phyloP scores from a whole-genome alignment of 768 basidiomycete species.

The Boletus vermiculosoides region DNA sequence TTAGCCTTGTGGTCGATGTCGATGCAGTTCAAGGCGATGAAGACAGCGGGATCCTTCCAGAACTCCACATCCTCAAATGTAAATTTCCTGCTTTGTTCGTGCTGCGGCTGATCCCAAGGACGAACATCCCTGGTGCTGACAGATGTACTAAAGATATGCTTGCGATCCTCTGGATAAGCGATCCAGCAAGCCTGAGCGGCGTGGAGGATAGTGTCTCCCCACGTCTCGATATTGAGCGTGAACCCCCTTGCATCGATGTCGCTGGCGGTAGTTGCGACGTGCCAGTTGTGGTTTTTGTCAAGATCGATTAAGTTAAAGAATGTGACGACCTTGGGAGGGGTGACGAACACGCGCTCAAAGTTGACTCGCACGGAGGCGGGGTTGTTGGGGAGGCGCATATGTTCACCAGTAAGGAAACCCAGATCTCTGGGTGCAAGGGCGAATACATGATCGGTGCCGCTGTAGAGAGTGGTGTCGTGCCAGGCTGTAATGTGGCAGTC shows the following conservation, averaged over 20 bases:
- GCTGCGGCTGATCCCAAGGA: constrained; percentile 1
- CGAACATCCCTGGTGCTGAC: constrained; percentile 10
- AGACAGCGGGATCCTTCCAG: constrained; percentile 15
- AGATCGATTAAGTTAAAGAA: constrained; percentile 19
- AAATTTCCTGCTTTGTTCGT: constrained; percentile 1
- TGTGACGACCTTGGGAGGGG: constrained; percentile 15
- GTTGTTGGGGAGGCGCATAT: background rate
- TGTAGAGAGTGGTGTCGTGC: background rate
- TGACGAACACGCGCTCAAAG: constrained; percentile 15
- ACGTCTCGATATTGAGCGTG: constrained; percentile 13
- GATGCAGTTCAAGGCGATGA: constrained; percentile 17
- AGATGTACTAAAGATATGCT: constrained; percentile 15
- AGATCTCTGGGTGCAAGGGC: constrained; percentile 10
- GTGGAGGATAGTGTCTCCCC: constrained; percentile 7
- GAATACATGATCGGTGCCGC: background rate
- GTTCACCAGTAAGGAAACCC: constrained; percentile 15
- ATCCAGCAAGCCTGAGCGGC: constrained; percentile 12
- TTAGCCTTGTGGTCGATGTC: constrained; percentile 5
- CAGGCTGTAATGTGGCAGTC: constrained; percentile 10
- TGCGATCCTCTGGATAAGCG: constrained; percentile 21
- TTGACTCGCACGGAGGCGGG: constrained; percentile 4
- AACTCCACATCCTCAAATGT: constrained; percentile 6
- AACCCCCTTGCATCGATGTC: constrained; percentile 14
- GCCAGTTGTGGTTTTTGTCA: constrained; percentile 6
- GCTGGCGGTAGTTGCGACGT: constrained; percentile 3